These are phyloP conservation scores for Nepenthes gracilis DNA, from an alignment of 148 eudicot species.

Conservation along the genomic window DNA sequence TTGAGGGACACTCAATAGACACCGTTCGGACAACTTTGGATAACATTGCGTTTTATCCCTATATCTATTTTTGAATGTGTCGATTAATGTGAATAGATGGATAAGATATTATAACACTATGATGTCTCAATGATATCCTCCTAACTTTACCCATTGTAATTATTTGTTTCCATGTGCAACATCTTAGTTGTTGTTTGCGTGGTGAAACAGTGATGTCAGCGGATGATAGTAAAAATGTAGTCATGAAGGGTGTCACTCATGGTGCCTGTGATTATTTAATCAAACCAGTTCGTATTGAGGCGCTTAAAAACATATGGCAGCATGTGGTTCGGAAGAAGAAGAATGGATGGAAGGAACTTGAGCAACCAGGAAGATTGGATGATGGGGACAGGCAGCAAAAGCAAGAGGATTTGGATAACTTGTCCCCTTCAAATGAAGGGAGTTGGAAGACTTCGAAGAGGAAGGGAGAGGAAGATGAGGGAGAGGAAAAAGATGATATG, in stretches of 20 bases:
- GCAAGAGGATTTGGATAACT: constrained; percentile 16
- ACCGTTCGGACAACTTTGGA: too few relatives aligned
- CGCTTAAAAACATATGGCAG: constrained; percentile 83
- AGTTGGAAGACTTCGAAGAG: constrained; percentile 9
- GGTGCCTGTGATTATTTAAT: constrained; percentile 89
- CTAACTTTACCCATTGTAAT: too few relatives aligned
- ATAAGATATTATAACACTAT: not conserved
- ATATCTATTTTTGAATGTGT: too few relatives aligned
- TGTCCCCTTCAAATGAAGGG: constrained; percentile 10
- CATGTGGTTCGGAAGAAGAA: constrained; percentile 76
- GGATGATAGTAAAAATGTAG: constrained; percentile 67
- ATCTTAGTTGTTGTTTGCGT: not conserved
- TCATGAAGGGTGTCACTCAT: constrained; percentile 82
- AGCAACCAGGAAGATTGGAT: constrained; percentile 39
- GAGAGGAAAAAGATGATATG: constrained; percentile 6
- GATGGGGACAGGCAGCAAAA: constrained; percentile 39
- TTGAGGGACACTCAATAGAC: too few relatives aligned
- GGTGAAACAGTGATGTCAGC: constrained; percentile 61
- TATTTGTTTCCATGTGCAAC: not conserved
- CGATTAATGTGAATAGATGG: too few relatives aligned
- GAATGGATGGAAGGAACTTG: constrained; percentile 36
- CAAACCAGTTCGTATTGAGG: constrained; percentile 80
- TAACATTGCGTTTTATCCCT: too few relatives aligned
- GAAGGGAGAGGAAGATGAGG: constrained; percentile 12
- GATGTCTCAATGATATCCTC: too few relatives aligned